Percentiles rank a stretch among this genome's conserved stretches.
Evolutionary conservation across 768 basidiomycete species (phyloP).

Genomic region (Leccinum fibrillosum): DNA sequence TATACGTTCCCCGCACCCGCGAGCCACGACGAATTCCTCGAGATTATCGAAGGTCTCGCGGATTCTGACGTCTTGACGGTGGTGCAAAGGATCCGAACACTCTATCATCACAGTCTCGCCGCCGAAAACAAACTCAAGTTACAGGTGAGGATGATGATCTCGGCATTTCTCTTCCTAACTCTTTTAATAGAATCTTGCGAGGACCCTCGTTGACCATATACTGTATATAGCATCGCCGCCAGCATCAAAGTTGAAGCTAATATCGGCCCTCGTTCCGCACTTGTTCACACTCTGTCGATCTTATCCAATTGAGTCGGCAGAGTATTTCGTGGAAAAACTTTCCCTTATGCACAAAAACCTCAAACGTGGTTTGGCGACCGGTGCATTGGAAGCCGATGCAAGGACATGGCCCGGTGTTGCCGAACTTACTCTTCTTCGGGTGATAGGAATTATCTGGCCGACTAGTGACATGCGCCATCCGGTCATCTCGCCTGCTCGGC

Average conservation of each 20-base stretch:
- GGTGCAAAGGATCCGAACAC: slow-evolving; percentile 82
- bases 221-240: slow-evolving; percentile 70
- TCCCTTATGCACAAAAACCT: slow-evolving; percentile 93
- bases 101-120: slow-evolving; percentile 91
- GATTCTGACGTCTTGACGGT: slow-evolving; percentile 76
- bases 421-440: slow-evolving; percentile 77
- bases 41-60: slow-evolving; percentile 66
- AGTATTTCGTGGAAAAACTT: slow-evolving; percentile 78
- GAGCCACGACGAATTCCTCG: slow-evolving; percentile 86
- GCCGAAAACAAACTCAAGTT: slow-evolving; percentile 90
- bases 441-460: slow-evolving; percentile 84
- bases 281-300: slow-evolving; percentile 72
- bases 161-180: neutral
- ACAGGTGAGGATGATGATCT: slow-evolving; percentile 53
- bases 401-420: slow-evolving; percentile 88
- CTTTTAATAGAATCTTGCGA: slow-evolving; percentile 56
- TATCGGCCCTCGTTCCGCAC: slow-evolving; percentile 73
- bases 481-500: slow-evolving; percentile 79
- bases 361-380: slow-evolving; percentile 71
- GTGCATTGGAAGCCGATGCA: slow-evolving; percentile 53
- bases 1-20: slow-evolving; percentile 90
- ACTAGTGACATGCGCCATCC: slow-evolving; percentile 93
- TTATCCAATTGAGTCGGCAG: slow-evolving; percentile 79
- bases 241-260: slow-evolving; percentile 52
- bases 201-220: slow-evolving; percentile 84